Evolutionary conservation across 176 grass and related monocot species (phyloP).

Genomic region (Metroxylon sagu): DNA sequence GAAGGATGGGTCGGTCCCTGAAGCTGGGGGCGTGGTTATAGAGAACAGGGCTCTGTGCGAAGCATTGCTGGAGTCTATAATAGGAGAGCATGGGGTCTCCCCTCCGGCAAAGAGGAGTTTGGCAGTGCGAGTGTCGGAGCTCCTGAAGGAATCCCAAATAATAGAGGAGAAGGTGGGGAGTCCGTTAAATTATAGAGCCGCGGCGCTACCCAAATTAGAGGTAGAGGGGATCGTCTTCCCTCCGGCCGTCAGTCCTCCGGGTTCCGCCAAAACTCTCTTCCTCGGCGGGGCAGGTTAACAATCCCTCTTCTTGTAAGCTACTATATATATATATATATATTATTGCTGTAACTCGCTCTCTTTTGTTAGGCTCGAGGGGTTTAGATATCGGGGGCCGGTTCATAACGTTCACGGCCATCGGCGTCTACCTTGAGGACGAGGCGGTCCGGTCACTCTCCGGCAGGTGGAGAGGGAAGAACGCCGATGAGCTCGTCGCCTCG

Average conservation of each 20-base stretch:
- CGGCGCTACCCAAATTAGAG: conserved; percentile 13
- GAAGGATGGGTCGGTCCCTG: conserved; percentile 37
- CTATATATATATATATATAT: not conserved
- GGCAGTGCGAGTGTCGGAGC: conserved; percentile 44
- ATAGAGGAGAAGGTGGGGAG: conserved; percentile 4
- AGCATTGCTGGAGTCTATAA: conserved; percentile 74
- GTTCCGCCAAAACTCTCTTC: conserved; percentile 28
- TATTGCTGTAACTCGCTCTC: not conserved
- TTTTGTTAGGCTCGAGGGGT: conserved; percentile 41
- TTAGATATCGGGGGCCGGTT: conserved; percentile 66
- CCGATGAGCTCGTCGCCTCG: conserved; percentile 47
- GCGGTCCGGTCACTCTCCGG: conserved; percentile 36
- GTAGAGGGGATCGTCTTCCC: conserved; percentile 51
- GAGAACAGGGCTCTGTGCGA: conserved; percentile 50
- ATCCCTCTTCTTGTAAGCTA: not conserved
- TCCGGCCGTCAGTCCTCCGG: conserved; percentile 29
- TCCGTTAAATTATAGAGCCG: not conserved
- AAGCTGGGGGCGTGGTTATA: conserved; percentile 26
- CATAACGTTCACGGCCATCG: conserved; percentile 87
- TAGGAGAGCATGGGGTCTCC: conserved; percentile 76
- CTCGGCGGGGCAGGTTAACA: conserved; percentile 57
- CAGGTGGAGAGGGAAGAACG: conserved; percentile 51
- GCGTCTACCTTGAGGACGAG: conserved; percentile 62
- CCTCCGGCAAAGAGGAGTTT: conserved; percentile 63
- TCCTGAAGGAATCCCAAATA: conserved; percentile 20